Conservation (phyloP, 139 green algal genomes). For the Chlorokybus atmophyticus region DNA sequence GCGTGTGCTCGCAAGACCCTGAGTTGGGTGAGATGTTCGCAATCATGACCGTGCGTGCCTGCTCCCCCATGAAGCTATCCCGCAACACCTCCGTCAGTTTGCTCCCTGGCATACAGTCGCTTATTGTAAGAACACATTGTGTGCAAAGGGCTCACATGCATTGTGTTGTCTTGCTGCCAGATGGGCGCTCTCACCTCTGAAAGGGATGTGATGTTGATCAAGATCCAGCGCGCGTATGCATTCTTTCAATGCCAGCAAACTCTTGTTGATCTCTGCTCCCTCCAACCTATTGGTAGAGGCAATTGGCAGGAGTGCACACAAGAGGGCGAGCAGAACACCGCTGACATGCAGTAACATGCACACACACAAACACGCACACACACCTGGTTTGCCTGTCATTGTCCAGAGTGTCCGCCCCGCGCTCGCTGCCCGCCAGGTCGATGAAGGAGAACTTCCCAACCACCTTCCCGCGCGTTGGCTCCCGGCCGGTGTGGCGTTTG, state of each 20-base stretch:
- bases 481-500: conserved; percentile 31
- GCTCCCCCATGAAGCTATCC: conserved; percentile 61
- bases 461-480: conserved; percentile 2
- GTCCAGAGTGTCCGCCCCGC: conserved; percentile 92
- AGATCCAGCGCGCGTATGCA: conserved; percentile 84
- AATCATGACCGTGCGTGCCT: conserved; percentile 91
- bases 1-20: conserved; percentile 82
- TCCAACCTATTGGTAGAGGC: conserved; percentile 42
- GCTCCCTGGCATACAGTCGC: conserved; percentile 19
- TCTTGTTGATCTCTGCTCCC: conserved; percentile 98
- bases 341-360: background rate
- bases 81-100: conserved; percentile 77
- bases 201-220: conserved; percentile 84
- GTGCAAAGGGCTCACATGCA: background rate
- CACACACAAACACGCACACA: background rate
- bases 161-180: background rate
- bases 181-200: conserved; percentile 49
- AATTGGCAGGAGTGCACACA: too few species aligned
- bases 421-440: conserved; percentile 87
- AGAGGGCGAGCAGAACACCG: background rate
- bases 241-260: conserved; percentile 81
- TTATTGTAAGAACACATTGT: background rate
- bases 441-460: conserved; percentile 91
- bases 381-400: conserved; percentile 71
- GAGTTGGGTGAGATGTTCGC: conserved; percentile 83